Evolutionary conservation across 2,329 filamentous ascomycete species (phyloP).

Genomic region (Exophiala viscosa): DNA sequence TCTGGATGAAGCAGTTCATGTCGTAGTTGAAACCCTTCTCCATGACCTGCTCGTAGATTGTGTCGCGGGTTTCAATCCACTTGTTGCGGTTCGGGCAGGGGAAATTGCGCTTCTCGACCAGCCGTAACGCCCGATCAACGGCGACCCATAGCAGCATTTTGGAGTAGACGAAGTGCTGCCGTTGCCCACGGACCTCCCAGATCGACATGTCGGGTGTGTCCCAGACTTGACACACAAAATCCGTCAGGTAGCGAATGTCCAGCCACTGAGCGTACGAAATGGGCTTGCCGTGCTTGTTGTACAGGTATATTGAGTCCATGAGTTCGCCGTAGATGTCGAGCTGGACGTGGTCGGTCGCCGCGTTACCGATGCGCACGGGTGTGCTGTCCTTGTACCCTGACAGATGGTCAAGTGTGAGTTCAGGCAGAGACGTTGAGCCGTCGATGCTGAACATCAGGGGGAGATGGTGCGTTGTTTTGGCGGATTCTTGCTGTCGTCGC

Average conservation of each 20-base stretch:
- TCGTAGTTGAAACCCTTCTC: constrained; percentile 70
- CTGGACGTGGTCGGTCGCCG: constrained; percentile 70
- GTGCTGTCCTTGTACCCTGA: constrained; percentile 68
- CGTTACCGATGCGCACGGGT: constrained; percentile 74
- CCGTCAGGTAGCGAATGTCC: constrained; percentile 63
- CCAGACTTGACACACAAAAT: constrained; percentile 67
- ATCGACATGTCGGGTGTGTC: constrained; percentile 73
- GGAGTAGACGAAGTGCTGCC: constrained; percentile 76
- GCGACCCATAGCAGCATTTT: constrained; percentile 82
- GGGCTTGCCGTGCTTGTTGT: constrained; percentile 75
- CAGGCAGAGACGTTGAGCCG: constrained; percentile 70
- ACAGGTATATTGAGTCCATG: constrained; percentile 72
- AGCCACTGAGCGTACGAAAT: constrained; percentile 74
- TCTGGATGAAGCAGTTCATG: constrained; percentile 68
- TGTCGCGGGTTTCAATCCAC: constrained; percentile 65
- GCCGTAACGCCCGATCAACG: constrained; percentile 68
- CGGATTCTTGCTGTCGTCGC: constrained; percentile 53
- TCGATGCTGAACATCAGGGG: constrained; percentile 81
- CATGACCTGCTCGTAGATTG: constrained; percentile 73
- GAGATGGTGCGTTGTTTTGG: constrained; percentile 39
- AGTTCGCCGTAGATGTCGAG: constrained; percentile 77
- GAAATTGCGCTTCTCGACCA: constrained; percentile 70
- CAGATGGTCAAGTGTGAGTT: constrained; percentile 64
- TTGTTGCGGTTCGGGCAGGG: constrained; percentile 66
- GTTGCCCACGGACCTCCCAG: constrained; percentile 73